Conservation (phyloP, 2,329 filamentous ascomycete species). For the Pyricularia sp. region DNA sequence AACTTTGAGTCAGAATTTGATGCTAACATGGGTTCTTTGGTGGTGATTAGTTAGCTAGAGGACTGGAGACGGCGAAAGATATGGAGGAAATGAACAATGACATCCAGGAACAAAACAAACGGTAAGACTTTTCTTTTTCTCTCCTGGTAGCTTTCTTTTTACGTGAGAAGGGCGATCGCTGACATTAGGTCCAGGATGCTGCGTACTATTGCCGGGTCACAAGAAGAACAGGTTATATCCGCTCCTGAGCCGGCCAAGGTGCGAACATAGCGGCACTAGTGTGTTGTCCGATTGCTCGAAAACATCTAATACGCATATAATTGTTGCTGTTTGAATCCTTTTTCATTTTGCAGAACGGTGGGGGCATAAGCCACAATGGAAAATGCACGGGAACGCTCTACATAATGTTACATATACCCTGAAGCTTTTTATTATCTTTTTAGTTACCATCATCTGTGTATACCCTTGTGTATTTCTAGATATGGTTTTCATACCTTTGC, state of each 20-base stretch:
- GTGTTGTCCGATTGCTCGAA: not conserved
- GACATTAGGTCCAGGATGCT: not conserved
- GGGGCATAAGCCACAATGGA: not conserved
- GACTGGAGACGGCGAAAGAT: slow-evolving; percentile 9
- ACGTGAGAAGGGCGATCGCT: not conserved
- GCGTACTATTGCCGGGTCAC: not conserved
- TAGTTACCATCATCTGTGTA: not conserved
- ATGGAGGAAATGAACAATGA: slow-evolving; percentile 15
- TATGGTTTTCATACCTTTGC: not conserved
- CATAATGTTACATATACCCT: not conserved
- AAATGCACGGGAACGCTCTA: not conserved
- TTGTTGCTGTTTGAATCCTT: not conserved
- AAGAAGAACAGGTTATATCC: not conserved
- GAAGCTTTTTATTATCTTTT: not conserved
- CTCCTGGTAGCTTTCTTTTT: not conserved
- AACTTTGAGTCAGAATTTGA: not conserved
- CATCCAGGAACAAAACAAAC: slow-evolving; percentile 14
- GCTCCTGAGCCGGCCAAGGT: not conserved
- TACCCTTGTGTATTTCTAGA: not conserved
- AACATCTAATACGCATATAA: not conserved
- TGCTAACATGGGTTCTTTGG: slow-evolving; percentile 8
- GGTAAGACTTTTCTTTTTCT: slow-evolving; percentile 6
- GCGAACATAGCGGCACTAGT: not conserved
- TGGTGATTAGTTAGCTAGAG: slow-evolving; percentile 17
- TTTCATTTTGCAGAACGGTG: not conserved